These are phyloP conservation scores for Calonectria crousiana DNA, from an alignment of 2,329 filamentous ascomycete species.

Conservation along the genomic window DNA sequence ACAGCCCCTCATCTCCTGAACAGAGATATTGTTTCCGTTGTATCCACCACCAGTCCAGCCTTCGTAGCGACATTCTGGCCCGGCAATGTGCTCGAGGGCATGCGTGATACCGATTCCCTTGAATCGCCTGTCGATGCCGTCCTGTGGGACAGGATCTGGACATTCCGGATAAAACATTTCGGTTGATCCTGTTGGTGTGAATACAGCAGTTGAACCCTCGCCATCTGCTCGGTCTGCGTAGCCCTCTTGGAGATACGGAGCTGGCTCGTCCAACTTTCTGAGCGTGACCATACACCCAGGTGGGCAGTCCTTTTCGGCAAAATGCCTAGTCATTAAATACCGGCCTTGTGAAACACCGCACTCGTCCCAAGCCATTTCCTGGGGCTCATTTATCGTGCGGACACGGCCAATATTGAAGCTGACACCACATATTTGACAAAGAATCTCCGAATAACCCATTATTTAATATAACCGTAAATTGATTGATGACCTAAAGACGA, in stretches of 20 bases:
- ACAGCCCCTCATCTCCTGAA: constrained; percentile 44
- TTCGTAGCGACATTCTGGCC: constrained; percentile 28
- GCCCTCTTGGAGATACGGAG: neutral
- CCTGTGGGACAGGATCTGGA: neutral
- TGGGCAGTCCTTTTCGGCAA: neutral
- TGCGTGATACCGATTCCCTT: constrained; percentile 12
- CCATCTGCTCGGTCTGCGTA: neutral
- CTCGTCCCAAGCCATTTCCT: constrained; percentile 31
- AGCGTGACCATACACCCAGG: neutral
- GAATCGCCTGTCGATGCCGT: constrained; percentile 26
- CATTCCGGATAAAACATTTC: neutral
- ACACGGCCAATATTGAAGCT: constrained; percentile 45
- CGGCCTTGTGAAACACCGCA: neutral
- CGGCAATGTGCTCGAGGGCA: constrained; percentile 42
- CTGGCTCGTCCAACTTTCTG: neutral
- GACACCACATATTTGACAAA: constrained; percentile 44
- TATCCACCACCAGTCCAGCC: constrained; percentile 28
- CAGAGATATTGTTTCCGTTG: constrained; percentile 38
- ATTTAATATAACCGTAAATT: neutral
- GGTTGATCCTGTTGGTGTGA: neutral
- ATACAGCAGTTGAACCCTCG: neutral
- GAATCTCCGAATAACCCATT: constrained; percentile 33
- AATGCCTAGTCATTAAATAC: constrained; percentile 8
- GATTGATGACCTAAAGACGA: too few relatives aligned
- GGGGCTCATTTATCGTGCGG: constrained; percentile 37